Base-by-base conservation (phyloP, 148 eudicot species). In the Chenopodium formosanum region DNA sequence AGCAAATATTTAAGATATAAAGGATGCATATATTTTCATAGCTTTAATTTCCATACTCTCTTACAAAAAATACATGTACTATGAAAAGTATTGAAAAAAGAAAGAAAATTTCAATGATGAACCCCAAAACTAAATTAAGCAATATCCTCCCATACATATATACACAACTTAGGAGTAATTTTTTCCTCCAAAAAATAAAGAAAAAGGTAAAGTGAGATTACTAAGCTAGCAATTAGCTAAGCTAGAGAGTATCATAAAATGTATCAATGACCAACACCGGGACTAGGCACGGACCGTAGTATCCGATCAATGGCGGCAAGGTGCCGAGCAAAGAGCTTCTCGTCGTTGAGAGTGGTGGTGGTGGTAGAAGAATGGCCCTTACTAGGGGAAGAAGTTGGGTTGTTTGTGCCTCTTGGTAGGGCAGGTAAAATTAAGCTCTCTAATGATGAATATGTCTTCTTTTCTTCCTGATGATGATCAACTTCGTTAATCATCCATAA, bases 221-320 rank as follows among this genome's bases (percentile, higher is more conserved):
- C 2, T 19, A 50, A 17, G 8, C 23, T 17, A 56, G 19, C 16
- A 16, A 56, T 50, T 9, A 13, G 11, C 13, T 14, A 10, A 5
- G 4, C 50, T 70, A 34, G 20, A 46, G 47, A 7, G 53, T 44
- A 10, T 53, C 7, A 29, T 5, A 27, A 62, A 46, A 23, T 23
- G 25, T 17, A 48, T 77, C 86, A 89, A 70, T 89, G 90, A 23
- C 91, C 91, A 56, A 84, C 79, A 27, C 90, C 90, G 9, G 90
- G 91, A 65, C 91, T 88, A 52, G 91, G 91, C 10, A 86, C 90
- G 12, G 91, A 89, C 74, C 82, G 78, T 48, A 89, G 84, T 32
- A 78, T 75, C 67, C 88, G 86, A 8, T 86, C 89, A 14, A 84
- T 70, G 70, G 82, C 83, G 44, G 83, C 80, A 9, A 85, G 85